Base-by-base conservation (phyloP, 495 filamentous ascomycete species). In the Cladorrhinum samala region DNA sequence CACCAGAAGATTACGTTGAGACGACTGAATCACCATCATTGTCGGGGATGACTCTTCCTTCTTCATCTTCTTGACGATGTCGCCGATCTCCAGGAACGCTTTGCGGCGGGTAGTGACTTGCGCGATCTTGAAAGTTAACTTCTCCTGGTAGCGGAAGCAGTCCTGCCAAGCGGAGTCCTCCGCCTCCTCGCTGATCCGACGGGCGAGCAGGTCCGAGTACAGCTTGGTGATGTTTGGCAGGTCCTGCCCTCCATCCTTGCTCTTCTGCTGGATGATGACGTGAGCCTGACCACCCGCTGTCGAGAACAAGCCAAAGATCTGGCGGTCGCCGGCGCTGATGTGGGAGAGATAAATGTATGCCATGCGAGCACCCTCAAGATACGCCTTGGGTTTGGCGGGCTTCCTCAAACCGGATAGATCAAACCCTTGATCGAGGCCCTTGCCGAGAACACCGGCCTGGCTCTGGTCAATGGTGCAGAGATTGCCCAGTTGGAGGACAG, bases 271-370 rank as follows among this genome's bases (percentile, higher is more conserved):
- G 14, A 96, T 83, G 47, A 96, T 75, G 46, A 99, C 79, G 55
- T 96, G 79, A 1, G 92, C 92, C 58, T 89, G 81, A 46, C 85
- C 81, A 55, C 83, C 84, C 1, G 80, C 74, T 2, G 90, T 91
- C 2, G 94, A 97, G 69, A 97, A 96, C 0, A 97, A 62, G 3
- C 87, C 91, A 74, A 96, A 96, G 53, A 97, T 83, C 63, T 99
- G 91, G 38, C 88, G 78, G 38, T 96, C 91, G 0, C 92, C 90
- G 25, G 89, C 84, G 50, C 85, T 82, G 60, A 97, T 83, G 64
- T 99, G 93, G 49, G 95, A 97, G 19, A 99, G 69, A 64, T 91
- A 96, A 42, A 96, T 71, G 63, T 92, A 97, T 6, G 82, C 82
- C 62, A 97, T 70, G 9, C 79, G 73, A 6, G 80, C 77, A 1